Base-by-base conservation (phyloP, 1,284 basidiomycete genomes). In the Taiwanofungus camphoratus region DNA sequence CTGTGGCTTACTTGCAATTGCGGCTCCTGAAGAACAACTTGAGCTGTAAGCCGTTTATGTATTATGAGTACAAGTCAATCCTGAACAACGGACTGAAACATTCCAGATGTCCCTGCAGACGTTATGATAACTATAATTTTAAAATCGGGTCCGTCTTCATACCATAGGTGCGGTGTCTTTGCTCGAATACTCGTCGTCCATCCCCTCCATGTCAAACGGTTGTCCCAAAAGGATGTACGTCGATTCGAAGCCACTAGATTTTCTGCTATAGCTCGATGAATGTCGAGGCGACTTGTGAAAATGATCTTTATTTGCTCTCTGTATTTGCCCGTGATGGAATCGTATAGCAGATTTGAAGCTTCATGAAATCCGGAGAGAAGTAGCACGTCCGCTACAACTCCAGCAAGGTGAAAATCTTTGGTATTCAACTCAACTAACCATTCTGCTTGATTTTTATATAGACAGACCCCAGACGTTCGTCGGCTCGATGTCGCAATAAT, bases 231-330 rank as follows among this genome's bases (percentile, higher is more conserved):
- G 5, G 5, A 33, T 20, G 19, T 26, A 37, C 20, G 34, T 76
- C 44, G 47, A 77, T 73, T 30, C 68, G 68, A 0, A 68, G 70
- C 1, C 69, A 69, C 22, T 16, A 78, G 61, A 18, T 70, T 70
- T 51, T 77, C 73, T 2, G 74, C 74, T 23, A 77, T 66, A 6
- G 65, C 69, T 51, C 65, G 69, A 50, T 77, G 74, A 35, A 79
- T 48, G 13, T 61, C 61, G 16, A 70, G 19, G n/a, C 5, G n/a
- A 7, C 13, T 3, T 16, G 11, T 16, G 16, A 36, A 22, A 13
- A 36, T 27, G 13, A 6, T 5, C 6, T 22, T 3, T 6, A 42
- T 36, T 18, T 36, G 7, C 18, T 23, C 20, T 13, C 30, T 21
- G 20, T 30, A 39, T 20, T 30, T 21, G n/a, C 19, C n/a, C 4